Base-by-base conservation (phyloP, 2,329 filamentous ascomycete species). In the Penicillium italicum region DNA sequence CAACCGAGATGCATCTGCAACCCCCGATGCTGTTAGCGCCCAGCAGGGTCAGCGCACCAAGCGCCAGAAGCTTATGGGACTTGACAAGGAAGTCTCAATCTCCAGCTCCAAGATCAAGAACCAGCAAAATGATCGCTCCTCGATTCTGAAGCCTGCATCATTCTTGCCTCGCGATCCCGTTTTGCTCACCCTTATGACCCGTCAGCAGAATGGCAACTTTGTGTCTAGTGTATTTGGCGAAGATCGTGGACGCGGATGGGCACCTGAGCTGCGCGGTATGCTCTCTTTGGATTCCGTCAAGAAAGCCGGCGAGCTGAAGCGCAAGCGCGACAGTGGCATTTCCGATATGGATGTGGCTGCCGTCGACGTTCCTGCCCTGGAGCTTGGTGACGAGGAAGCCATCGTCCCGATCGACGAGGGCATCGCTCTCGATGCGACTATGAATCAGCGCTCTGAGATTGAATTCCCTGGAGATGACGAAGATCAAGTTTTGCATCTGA, bases 121-220 rank as follows among this genome's bases (percentile, higher is more conserved):
- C 61, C 91, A 95, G 71, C 91, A 96, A 71, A 82, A 86, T 55
- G 90, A 96, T 70, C 88, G 89, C 61, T 88, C 90, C 43, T 90
- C 88, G 66, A 97, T 97, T 59, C 80, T 96, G 55, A 92, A 89
- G 74, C 84, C 88, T 1, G 85, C 89, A 7, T 85, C 86, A 0
- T 96, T 95, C 74, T 79, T 99, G 42, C 91, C 93, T 1, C 86
- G 90, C 37, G 91, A 99, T 64, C 90, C 92, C 1, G 85, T 93
- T 51, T 80, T 97, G 14, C 81, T 97, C 30, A 90, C 91, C 33
- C 79, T 99, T 22, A 88, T 96, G 79, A 90, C 92, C 65, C 88
- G 97, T 82, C 94, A 97, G 73, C 91, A 89, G 76, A 91, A 84
- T 51, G 93, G 94, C 51, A 90, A 86, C 37, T 97, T 99, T 66